Conservation (phyloP, 2,329 filamentous ascomycete genomes). For the Pyricularia grisea region DNA sequence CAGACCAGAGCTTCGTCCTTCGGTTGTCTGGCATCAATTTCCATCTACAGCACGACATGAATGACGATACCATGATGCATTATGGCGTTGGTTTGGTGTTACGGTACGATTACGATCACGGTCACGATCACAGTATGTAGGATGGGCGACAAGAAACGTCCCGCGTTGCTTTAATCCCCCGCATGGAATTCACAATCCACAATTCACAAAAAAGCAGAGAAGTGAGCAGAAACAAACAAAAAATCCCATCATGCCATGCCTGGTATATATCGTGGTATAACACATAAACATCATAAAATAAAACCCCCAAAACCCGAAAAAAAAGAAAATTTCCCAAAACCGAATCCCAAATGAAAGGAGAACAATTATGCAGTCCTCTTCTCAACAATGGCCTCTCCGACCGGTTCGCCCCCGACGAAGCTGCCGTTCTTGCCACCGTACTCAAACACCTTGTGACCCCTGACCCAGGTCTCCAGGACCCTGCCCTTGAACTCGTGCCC, state of each 20-base stretch:
- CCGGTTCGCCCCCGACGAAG: constrained; percentile 37
- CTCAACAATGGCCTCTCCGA: constrained; percentile 50
- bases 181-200: background rate
- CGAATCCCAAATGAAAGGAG: background rate
- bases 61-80: background rate
- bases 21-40: background rate
- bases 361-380: constrained; percentile 34
- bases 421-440: constrained; percentile 44
- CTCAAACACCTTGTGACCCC: constrained; percentile 66
- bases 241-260: background rate
- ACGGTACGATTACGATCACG: no score
- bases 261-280: background rate
- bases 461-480: constrained; percentile 77
- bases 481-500: constrained; percentile 68
- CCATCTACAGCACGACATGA: background rate
- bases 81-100: background rate
- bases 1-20: no score
- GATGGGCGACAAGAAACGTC: background rate
- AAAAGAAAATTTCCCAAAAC: background rate
- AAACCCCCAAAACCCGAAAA: background rate
- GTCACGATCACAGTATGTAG: background rate
- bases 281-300: background rate
- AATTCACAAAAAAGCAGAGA: background rate
- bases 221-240: background rate
- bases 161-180: background rate